Percentiles rank a stretch among this genome's conserved stretches.
Conservation (phyloP, 106 monocot genomes). For the Dactylorhiza incarnata region DNA sequence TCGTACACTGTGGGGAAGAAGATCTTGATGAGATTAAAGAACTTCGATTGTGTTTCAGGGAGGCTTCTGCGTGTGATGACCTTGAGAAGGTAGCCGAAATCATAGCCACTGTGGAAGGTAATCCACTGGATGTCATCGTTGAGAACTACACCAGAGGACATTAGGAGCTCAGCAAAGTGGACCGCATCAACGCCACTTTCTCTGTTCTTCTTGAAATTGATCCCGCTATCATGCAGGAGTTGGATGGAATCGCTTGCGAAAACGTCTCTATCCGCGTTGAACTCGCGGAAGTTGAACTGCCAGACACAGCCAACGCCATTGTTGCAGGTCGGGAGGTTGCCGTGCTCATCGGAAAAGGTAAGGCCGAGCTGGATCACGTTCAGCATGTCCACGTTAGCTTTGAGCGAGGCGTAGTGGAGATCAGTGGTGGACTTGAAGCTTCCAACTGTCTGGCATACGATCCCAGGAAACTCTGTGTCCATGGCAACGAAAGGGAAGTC, state of each 20-base stretch:
- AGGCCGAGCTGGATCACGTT: constrained; percentile 57
- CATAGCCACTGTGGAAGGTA: constrained; percentile 47
- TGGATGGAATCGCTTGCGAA: constrained; percentile 45
- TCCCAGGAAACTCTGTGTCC: constrained; percentile 33
- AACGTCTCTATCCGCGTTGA: constrained; percentile 22
- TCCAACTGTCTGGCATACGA: constrained; percentile 38
- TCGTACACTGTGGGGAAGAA: constrained; percentile 28
- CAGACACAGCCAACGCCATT: constrained; percentile 28
- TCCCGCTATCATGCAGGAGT: constrained; percentile 37
- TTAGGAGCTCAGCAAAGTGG: constrained; percentile 43
- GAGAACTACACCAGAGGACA: constrained; percentile 51
- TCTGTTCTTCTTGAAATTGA: constrained; percentile 34
- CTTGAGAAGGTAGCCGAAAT: constrained; percentile 49
- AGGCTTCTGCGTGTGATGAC: constrained; percentile 31
- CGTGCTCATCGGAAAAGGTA: constrained; percentile 43
- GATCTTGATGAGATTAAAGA: constrained; percentile 33
- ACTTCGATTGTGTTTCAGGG: constrained; percentile 27
- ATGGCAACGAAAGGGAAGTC: constrained; percentile 28
- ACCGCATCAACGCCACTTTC: constrained; percentile 28
- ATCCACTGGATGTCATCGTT: constrained; percentile 44
- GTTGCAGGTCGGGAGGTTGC: constrained; percentile 36
- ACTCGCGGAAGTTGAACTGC: constrained; percentile 53
- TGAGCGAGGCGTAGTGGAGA: constrained; percentile 38
- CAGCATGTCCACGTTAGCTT: constrained; percentile 51
- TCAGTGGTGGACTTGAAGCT: constrained; percentile 32